Conservation (phyloP, 768 basidiomycete species). For the Naganishia vaughanmartiniae region DNA sequence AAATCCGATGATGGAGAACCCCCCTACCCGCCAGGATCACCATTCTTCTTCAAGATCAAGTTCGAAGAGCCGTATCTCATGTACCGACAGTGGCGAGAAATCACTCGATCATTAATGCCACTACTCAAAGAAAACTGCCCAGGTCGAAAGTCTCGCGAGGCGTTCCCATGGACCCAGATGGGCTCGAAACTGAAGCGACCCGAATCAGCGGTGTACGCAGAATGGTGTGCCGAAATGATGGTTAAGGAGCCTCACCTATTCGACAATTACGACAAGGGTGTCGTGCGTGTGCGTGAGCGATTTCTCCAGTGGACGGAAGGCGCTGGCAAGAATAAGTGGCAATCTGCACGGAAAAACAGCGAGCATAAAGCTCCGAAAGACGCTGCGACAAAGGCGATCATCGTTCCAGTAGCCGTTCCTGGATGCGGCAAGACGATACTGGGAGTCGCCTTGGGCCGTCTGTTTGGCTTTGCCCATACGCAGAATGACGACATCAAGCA, state of each 20-base stretch:
- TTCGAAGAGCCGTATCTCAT: slow-evolving; percentile 99
- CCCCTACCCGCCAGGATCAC: slow-evolving; percentile 74
- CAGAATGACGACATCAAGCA: slow-evolving; percentile 84
- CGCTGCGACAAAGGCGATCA: slow-evolving; percentile 64
- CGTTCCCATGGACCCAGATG: slow-evolving; percentile 52
- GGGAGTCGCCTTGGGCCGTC: slow-evolving; percentile 68
- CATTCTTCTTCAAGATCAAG: slow-evolving; percentile 99
- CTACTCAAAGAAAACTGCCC: slow-evolving; percentile 33
- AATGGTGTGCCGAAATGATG: slow-evolving; percentile 81
- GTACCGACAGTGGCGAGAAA: slow-evolving; percentile 95
- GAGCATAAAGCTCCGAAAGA: slow-evolving; percentile 37
- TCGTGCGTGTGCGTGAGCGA: slow-evolving; percentile 74
- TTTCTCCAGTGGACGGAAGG: slow-evolving; percentile 69
- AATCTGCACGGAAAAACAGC: slow-evolving; percentile 37
- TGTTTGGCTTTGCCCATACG: slow-evolving; percentile 85
- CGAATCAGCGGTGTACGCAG: slow-evolving; percentile 74
- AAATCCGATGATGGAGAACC: slow-evolving; percentile 38
- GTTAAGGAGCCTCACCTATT: slow-evolving; percentile 62
- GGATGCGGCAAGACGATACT: slow-evolving; percentile 92
- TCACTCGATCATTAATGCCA: slow-evolving; percentile 72
- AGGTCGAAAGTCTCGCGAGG: slow-evolving; percentile 32
- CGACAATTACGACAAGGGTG: slow-evolving; percentile 69
- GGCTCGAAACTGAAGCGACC: slow-evolving; percentile 69
- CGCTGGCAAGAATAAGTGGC: slow-evolving; percentile 55
- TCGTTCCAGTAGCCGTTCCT: slow-evolving; percentile 84